Evolutionary conservation across 108 stramenopile genomes (phyloP).

Genomic region (Skeletonema potamos): DNA sequence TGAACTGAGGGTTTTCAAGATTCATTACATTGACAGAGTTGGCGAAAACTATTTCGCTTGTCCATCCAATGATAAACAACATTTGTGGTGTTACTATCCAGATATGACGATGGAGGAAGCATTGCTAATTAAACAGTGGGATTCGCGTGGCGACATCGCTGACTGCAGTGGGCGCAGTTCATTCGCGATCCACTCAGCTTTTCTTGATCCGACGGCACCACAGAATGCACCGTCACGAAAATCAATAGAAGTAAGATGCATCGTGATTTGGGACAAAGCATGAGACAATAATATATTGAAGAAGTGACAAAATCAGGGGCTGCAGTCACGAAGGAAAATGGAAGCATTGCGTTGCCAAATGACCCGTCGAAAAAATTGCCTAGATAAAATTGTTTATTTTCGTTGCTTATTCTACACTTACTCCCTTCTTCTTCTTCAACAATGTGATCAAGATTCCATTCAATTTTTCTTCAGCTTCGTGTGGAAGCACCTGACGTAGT

Average conservation of each 20-base stretch:
- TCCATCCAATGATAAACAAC: slow-evolving; percentile 9
- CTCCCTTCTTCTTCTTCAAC: background rate
- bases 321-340: no score
- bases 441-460: background rate
- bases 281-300: background rate
- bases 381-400: no score
- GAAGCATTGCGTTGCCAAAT: no score
- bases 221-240: slow-evolving; percentile 24
- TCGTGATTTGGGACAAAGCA: slow-evolving; percentile 44
- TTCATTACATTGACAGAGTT: slow-evolving; percentile 60
- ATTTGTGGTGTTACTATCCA: slow-evolving; percentile 60
- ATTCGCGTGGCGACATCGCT: slow-evolving; percentile 45
- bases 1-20: slow-evolving; percentile 51
- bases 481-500: background rate
- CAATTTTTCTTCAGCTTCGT: background rate
- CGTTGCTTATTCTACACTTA: background rate
- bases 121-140: slow-evolving; percentile 55
- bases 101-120: slow-evolving; percentile 56
- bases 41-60: slow-evolving; percentile 61
- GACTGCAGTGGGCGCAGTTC: slow-evolving; percentile 21
- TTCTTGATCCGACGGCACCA: slow-evolving; percentile 38
- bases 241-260: slow-evolving; percentile 60
- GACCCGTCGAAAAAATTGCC: no score
- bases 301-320: background rate
- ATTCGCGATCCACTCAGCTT: slow-evolving; percentile 50